Evolutionary conservation across 2,329 filamentous ascomycete genomes (phyloP).

Genomic region (Talaromyces marneffei): DNA sequence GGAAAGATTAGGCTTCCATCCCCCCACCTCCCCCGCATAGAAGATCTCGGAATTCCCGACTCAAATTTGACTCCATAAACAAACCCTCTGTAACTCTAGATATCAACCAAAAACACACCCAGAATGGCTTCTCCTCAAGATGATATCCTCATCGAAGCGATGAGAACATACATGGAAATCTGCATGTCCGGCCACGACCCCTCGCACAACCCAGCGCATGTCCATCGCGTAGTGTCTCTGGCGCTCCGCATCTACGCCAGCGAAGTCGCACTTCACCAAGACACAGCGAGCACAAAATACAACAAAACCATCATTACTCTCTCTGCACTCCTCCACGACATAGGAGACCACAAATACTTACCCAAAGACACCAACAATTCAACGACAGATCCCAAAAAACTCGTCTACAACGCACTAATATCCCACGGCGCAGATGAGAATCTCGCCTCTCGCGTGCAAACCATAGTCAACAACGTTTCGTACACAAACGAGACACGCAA

Average conservation of each 20-base stretch:
- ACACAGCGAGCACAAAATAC: constrained; percentile 24
- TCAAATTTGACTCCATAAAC: neutral
- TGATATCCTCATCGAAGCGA: constrained; percentile 48
- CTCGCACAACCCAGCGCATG: constrained; percentile 83
- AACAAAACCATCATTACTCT: constrained; percentile 59
- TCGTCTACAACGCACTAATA: constrained; percentile 26
- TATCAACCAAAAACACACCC: too few relatives aligned
- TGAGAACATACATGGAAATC: constrained; percentile 58
- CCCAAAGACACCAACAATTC: constrained; percentile 10
- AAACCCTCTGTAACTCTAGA: neutral
- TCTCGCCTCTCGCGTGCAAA: constrained; percentile 63
- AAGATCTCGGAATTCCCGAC: neutral
- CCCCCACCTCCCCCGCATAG: neutral
- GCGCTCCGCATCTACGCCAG: constrained; percentile 58
- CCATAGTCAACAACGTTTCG: constrained; percentile 69
- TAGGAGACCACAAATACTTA: constrained; percentile 80
- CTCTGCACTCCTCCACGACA: constrained; percentile 74
- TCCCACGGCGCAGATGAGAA: constrained; percentile 47
- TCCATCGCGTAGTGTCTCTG: constrained; percentile 70
- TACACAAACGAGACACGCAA: constrained; percentile 67
- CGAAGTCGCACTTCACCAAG: constrained; percentile 35
- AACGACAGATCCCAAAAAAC: constrained; percentile 24
- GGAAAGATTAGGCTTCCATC: neutral
- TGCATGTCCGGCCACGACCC: constrained; percentile 73
- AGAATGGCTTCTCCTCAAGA: neutral